Conservation (phyloP, 75 land plant genomes). For the Pinus tabuliformis region DNA sequence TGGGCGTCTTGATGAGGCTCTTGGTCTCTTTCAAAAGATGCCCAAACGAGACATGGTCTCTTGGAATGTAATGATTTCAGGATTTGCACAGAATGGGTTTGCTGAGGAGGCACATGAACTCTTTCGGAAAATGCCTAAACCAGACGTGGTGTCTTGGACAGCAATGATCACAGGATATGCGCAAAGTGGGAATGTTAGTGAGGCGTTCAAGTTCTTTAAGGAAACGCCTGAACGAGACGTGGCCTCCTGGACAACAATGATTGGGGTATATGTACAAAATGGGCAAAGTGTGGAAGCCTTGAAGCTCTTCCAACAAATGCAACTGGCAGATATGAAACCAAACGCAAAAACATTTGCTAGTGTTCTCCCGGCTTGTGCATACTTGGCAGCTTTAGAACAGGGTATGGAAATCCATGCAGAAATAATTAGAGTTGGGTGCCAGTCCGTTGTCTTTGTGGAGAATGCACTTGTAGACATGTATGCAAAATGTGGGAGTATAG, state of each 20-base stretch:
- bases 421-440: neutral
- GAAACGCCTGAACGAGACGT: neutral
- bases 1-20: neutral
- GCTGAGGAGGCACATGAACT: neutral
- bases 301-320: neutral
- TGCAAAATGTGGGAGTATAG: slow-evolving; percentile 19
- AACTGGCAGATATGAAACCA: neutral
- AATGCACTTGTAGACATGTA: slow-evolving; percentile 13
- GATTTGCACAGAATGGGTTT: neutral
- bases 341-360: neutral
- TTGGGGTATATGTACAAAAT: neutral
- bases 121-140: neutral
- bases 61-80: neutral
- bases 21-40: neutral
- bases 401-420: slow-evolving; percentile 1
- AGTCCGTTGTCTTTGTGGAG: neutral
- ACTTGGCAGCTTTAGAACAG: slow-evolving; percentile 2
- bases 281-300: neutral
- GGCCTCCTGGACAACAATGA: neutral
- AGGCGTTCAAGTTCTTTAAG: neutral
- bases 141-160: neutral
- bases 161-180: slow-evolving; percentile 2
- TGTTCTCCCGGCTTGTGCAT: neutral
- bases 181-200: neutral
- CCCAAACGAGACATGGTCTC: neutral